These are phyloP conservation scores for Silybum marianum DNA, from an alignment of 129 eudicot species.

Conservation along the genomic window DNA sequence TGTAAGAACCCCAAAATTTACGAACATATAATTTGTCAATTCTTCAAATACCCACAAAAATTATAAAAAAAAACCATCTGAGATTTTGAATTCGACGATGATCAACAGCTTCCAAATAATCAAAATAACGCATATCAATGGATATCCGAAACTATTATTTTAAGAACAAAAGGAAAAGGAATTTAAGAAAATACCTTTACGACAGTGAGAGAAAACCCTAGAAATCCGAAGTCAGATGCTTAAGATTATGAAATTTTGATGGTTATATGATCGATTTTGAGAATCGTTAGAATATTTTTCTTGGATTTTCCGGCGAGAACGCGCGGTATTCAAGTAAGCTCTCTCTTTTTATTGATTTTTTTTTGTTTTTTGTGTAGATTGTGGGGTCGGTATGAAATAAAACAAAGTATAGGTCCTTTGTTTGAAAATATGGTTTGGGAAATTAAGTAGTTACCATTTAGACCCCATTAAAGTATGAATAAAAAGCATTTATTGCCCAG, in stretches of 20 bases:
- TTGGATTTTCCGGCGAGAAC: background rate
- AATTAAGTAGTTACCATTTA: background rate
- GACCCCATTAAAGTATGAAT: background rate
- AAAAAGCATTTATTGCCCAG: background rate
- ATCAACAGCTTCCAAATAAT: background rate
- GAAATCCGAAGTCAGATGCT: background rate
- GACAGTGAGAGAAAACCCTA: background rate
- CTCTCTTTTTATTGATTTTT: background rate
- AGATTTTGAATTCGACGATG: background rate
- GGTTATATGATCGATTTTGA: background rate
- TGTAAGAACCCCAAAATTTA: background rate
- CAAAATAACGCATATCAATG: background rate
- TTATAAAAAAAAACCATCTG: background rate
- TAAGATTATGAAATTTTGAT: background rate
- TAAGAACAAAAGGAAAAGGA: background rate
- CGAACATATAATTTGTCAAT: background rate
- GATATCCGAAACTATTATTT: background rate
- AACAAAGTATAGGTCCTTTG: background rate
- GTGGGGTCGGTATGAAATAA: background rate
- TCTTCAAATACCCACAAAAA: background rate
- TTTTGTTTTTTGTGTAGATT: background rate
- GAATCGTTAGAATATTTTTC: background rate
- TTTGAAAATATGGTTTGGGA: background rate
- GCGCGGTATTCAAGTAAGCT: slow-evolving; percentile 6
- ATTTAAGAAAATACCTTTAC: background rate